These are phyloP conservation scores for Fusarium sp. DNA, from an alignment of 2,329 filamentous ascomycete genomes.

Conservation along the genomic window DNA sequence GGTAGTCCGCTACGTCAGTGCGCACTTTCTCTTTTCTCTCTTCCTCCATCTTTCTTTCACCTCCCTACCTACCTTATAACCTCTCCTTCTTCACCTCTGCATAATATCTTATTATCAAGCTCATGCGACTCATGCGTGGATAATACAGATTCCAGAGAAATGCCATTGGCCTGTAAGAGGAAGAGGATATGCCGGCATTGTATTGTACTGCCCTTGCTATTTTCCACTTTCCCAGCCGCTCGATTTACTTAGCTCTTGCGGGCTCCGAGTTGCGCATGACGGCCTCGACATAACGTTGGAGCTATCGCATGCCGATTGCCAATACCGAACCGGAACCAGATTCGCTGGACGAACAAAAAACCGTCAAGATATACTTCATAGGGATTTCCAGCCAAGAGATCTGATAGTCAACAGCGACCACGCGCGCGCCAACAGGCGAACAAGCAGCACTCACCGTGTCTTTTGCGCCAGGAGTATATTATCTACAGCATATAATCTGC, in stretches of 20 bases:
- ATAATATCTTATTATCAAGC: neutral
- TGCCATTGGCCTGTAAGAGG: constrained; percentile 41
- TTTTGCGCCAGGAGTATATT: constrained; percentile 3
- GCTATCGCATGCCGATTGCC: constrained; percentile 21
- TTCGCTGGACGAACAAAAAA: constrained; percentile 13
- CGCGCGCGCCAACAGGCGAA: constrained; percentile 14
- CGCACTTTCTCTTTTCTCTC: neutral
- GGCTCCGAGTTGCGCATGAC: constrained; percentile 27
- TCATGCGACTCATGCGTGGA: constrained; percentile 13
- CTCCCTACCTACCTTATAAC: neutral
- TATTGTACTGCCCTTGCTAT: constrained; percentile 31
- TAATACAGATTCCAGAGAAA: constrained; percentile 21
- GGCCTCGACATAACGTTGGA: constrained; percentile 26
- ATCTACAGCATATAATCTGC: constrained; percentile 16
- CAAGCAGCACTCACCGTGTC: neutral
- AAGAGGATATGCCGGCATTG: constrained; percentile 39
- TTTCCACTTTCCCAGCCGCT: constrained; percentile 30
- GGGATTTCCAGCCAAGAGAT: neutral
- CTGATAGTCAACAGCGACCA: neutral
- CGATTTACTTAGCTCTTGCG: constrained; percentile 25
- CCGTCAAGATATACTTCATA: neutral
- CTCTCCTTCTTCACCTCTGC: constrained; percentile 4
- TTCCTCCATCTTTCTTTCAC: constrained; percentile 4
- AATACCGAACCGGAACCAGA: constrained; percentile 10
- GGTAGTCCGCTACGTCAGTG: constrained; percentile 22